A percentile compares a stretch with the other conserved stretches of the same genome.
Conservation (phyloP, 345 rosid species). For the rapeseed (Brassica napus) region Da-Ae NC_063448.1:55678001-55678500, state of each 20-base stretch:
- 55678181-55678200: background rate
- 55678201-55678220: background rate
- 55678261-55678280: background rate
- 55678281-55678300: background rate
- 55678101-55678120: background rate
- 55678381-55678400: conserved; percentile 5
- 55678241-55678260: background rate
- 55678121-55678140: background rate
- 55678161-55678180: background rate
- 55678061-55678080: background rate
- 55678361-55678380: background rate
- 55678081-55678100: background rate
- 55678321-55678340: background rate
- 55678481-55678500: background rate
- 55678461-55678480: background rate
- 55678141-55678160: background rate
- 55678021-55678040: background rate
- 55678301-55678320: background rate
- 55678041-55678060: background rate
- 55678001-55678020: background rate
- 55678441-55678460: background rate
- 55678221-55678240: background rate
- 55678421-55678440: background rate
- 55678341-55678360: background rate
- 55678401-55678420: background rate